Percentiles rank a stretch among this genome's conserved stretches.
Evolutionary conservation across 345 rosid species (phyloP).

Genomic region (Syzygium aqueum): DNA sequence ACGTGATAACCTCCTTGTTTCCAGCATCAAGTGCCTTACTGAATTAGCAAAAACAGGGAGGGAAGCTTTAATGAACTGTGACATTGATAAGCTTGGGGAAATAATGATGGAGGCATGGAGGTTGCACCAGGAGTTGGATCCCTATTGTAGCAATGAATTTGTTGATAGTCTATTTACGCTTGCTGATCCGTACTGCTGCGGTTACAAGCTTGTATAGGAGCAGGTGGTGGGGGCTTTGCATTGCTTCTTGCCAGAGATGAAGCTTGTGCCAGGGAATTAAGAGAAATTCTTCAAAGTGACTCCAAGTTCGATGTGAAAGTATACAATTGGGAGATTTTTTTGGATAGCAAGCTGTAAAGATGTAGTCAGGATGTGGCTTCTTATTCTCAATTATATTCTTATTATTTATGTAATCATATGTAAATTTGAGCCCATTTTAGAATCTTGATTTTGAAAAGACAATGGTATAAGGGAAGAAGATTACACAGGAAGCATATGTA

Average conservation of each 20-base stretch:
- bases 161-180: slow-evolving; percentile 66
- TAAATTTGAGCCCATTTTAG: not conserved
- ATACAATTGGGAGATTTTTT: slow-evolving; percentile 42
- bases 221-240: slow-evolving; percentile 95
- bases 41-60: slow-evolving; percentile 81
- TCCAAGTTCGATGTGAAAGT: slow-evolving; percentile 43
- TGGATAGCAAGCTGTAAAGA: not conserved
- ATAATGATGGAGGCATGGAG: slow-evolving; percentile 94
- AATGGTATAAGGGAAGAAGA: not conserved
- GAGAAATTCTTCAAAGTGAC: slow-evolving; percentile 33
- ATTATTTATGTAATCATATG: not conserved
- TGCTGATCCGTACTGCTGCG: slow-evolving; percentile 70
- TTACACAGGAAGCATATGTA: not conserved
- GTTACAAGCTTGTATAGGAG: slow-evolving; percentile 96
- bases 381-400: not conserved
- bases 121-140: slow-evolving; percentile 94
- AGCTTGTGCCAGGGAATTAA: slow-evolving; percentile 40
- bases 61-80: slow-evolving; percentile 88
- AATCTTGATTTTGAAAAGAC: not conserved
- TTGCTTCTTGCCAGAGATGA: slow-evolving; percentile 58
- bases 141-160: slow-evolving; percentile 82
- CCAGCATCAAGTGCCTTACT: slow-evolving; percentile 77
- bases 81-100: slow-evolving; percentile 69
- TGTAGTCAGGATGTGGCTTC: not conserved
- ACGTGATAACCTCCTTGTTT: slow-evolving; percentile 72